Evolutionary conservation across 305 asterid genomes (phyloP).

Genomic region (Striga hermonthica): DNA sequence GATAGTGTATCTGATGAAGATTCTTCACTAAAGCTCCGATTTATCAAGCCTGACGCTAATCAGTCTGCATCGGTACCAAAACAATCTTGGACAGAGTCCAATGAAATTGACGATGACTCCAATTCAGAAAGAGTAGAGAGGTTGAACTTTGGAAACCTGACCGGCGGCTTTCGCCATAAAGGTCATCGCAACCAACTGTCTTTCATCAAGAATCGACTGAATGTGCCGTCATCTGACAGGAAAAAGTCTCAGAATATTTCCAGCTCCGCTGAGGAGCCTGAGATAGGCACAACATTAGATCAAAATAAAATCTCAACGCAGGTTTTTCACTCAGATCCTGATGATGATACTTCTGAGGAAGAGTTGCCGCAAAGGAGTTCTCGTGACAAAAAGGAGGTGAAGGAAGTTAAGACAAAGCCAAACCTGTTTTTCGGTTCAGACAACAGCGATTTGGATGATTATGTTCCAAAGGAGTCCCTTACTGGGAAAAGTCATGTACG

Average conservation of each 20-base stretch:
- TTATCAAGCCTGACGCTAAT: constrained; percentile 27
- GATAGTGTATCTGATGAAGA: constrained; percentile 28
- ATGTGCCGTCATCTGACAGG: constrained; percentile 34
- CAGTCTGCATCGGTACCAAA: constrained; percentile 17
- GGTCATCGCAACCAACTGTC: constrained; percentile 45
- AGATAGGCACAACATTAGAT: constrained; percentile 21
- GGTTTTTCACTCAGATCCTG: constrained; percentile 33
- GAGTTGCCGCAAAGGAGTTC: constrained; percentile 34
- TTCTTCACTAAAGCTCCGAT: constrained; percentile 30
- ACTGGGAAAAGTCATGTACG: constrained; percentile 37
- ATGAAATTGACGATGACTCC: constrained; percentile 31
- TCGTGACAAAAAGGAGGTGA: constrained; percentile 28
- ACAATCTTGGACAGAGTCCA: constrained; percentile 29
- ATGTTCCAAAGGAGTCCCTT: constrained; percentile 36
- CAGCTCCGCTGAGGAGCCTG: constrained; percentile 27
- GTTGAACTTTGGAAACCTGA: constrained; percentile 59
- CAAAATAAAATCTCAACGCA: constrained; percentile 37
- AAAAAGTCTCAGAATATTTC: constrained; percentile 31
- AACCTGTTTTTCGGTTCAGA: constrained; percentile 41
- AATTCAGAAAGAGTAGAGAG: constrained; percentile 37
- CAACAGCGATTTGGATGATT: constrained; percentile 58
- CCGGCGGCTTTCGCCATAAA: constrained; percentile 82
- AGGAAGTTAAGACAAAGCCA: constrained; percentile 29
- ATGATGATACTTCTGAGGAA: constrained; percentile 49
- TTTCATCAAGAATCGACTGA: constrained; percentile 43